Evolutionary conservation across 2,329 filamentous ascomycete genomes (phyloP).

Genomic region (Daldinia sp.): DNA sequence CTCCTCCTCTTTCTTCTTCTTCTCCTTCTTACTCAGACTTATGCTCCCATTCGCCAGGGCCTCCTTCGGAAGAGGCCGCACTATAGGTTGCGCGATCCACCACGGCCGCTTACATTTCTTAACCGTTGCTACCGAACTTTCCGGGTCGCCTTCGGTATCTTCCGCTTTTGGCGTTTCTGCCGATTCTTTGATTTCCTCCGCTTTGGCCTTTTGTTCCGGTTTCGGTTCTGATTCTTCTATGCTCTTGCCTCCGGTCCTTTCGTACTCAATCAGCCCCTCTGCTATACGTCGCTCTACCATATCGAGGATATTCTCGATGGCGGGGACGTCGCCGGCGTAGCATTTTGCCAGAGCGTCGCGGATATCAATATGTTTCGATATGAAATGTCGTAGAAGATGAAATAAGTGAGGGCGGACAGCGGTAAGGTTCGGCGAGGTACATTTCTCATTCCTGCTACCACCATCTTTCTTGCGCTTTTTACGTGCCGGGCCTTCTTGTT

Average conservation of each 20-base stretch:
- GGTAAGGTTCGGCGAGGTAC: constrained; percentile 71
- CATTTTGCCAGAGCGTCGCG: constrained; percentile 83
- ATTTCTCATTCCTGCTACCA: constrained; percentile 52
- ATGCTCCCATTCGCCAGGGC: constrained; percentile 85
- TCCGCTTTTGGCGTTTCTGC: constrained; percentile 41
- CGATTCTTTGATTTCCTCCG: constrained; percentile 15
- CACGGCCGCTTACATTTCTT: constrained; percentile 82
- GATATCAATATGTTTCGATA: constrained; percentile 83
- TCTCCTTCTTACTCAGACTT: constrained; percentile 77
- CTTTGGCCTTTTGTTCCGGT: constrained; percentile 32
- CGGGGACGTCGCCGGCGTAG: constrained; percentile 76
- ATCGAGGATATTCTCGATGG: constrained; percentile 80
- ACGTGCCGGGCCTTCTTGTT: constrained; percentile 55
- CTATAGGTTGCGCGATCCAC: constrained; percentile 91
- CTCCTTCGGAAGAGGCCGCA: constrained; percentile 87
- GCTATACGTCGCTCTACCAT: constrained; percentile 82
- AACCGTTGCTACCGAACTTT: constrained; percentile 76
- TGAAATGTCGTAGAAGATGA: constrained; percentile 85
- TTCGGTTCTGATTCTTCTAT: constrained; percentile 53
- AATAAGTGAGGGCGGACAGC: constrained; percentile 94
- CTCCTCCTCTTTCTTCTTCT: constrained; percentile 57
- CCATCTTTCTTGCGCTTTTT: constrained; percentile 63
- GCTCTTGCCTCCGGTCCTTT: constrained; percentile 63
- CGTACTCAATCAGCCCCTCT: constrained; percentile 77
- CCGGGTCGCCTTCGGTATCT: constrained; percentile 54